Evolutionary conservation across 495 filamentous ascomycete genomes (phyloP), one percentile per base, ranked within the genome.

Genomic region (Entonaema liquescens): DNA sequence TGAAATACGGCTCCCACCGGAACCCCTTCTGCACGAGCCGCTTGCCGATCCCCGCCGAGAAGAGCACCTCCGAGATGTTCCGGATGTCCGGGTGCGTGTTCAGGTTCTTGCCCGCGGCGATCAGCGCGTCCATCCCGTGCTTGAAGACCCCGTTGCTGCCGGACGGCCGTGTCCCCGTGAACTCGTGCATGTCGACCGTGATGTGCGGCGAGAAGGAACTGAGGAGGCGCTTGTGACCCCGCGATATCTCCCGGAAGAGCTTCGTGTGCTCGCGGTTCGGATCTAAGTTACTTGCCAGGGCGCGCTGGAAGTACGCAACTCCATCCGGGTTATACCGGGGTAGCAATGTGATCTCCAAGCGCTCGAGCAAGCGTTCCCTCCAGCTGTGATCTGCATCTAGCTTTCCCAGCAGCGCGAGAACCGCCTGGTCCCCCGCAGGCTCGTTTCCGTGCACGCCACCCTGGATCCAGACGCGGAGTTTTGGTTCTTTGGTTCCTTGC

Each of bases 221-320:
- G 17, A 79, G 58, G 1, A 78, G 62, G 25, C 70, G 38, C 60
- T 79, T 78, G 52, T 78, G 74, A 11, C 74, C 77, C 17, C 72
- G 59, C 0, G 77, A 78, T 55, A 78, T 77, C 13, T 52, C 69
- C 2, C 76, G 76, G 9, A 62, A 60, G 1, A 79, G 73, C 59
- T 77, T 79, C 19, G 71, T 73, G 62, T 77, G 75, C 35, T 79
- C 78, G 12, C 78, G 74, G 52, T 79, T 79, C 5, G 76, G 76
- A 33, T 79, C 76, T 4, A 78, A 59, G 70, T 78, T 79, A 26
- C 76, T 75, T 9, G 77, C 77, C 1, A 79, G 68, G 6, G 62
- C 65, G 40, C 77, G 74, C 67, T 79, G 77, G 59, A 76, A 76
- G 55, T 76, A 79, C 33, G 68, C 69, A 9, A 68, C 75, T 53